A percentile compares a stretch with the other conserved stretches of the same genome.
Conservation (phyloP, 2,329 filamentous ascomycete species). For the Tolypocladium ovalisporum region DNA sequence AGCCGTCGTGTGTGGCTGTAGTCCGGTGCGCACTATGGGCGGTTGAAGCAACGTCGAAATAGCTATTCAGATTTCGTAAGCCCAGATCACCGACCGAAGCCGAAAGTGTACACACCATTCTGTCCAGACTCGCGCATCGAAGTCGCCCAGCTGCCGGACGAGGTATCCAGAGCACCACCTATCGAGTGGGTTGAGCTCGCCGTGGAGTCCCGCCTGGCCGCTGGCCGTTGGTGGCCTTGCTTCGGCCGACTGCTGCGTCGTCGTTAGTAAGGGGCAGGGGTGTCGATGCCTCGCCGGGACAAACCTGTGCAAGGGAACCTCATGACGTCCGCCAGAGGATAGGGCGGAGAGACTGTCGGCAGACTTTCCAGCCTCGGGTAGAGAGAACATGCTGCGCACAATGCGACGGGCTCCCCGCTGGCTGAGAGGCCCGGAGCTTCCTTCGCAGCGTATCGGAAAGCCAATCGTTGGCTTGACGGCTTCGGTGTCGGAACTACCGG, state of each 20-base stretch:
- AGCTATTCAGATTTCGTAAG: slow-evolving; percentile 35
- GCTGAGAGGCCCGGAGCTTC: slow-evolving; percentile 1
- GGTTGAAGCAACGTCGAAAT: slow-evolving; percentile 91
- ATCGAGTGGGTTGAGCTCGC: slow-evolving; percentile 83
- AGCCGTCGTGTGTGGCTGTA: slow-evolving; percentile 66
- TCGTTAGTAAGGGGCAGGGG: slow-evolving; percentile 9
- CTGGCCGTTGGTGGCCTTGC: slow-evolving; percentile 33
- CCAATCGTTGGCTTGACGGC: slow-evolving; percentile 24
- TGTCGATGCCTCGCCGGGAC: slow-evolving; percentile 4
- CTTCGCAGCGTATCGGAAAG: slow-evolving; percentile 11
- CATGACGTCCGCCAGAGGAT: slow-evolving; percentile 37
- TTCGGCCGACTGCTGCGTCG: slow-evolving; percentile 27
- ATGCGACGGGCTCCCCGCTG: not conserved
- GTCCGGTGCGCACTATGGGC: slow-evolving; percentile 78
- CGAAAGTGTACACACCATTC: slow-evolving; percentile 49
- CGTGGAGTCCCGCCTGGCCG: slow-evolving; percentile 63
- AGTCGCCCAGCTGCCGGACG: slow-evolving; percentile 42
- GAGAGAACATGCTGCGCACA: slow-evolving; percentile 45
- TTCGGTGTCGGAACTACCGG: slow-evolving; percentile 25
- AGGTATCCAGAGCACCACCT: slow-evolving; percentile 69
- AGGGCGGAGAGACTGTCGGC: slow-evolving; percentile 51
- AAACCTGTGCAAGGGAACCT: slow-evolving; percentile 51
- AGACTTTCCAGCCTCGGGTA: slow-evolving; percentile 49
- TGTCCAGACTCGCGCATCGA: slow-evolving; percentile 63
- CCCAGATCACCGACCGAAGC: not conserved